phyloP scores from a whole-genome alignment of 192 early-diverging fungal species.

The Podila epicladia region DNA sequence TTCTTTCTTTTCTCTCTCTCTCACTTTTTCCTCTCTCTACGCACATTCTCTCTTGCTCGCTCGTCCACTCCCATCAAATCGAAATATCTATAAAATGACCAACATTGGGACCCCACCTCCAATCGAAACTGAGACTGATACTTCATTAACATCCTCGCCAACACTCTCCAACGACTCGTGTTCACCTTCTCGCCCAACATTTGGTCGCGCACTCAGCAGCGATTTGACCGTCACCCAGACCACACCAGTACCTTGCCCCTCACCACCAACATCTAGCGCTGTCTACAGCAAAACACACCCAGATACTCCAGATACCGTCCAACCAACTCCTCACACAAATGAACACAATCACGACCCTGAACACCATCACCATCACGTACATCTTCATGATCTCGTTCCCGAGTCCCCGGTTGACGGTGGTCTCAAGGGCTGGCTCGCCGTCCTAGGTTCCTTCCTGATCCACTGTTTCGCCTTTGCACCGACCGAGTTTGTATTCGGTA shows the following conservation, averaged over 20 bases:
- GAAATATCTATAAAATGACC: neutral
- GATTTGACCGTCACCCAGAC: no score
- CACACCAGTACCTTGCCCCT: neutral
- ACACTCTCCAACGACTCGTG: no score
- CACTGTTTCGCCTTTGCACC: slow-evolving; percentile 46
- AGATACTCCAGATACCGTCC: neutral
- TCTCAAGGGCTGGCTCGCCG: slow-evolving; percentile 27
- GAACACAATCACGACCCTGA: neutral
- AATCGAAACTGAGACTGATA: no score
- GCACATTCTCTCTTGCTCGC: neutral
- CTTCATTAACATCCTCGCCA: no score
- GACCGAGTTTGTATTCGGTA: slow-evolving; percentile 39
- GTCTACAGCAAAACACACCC: neutral
- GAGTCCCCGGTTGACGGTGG: slow-evolving; percentile 19
- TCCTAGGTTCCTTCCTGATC: slow-evolving; percentile 28
- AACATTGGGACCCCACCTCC: no score
- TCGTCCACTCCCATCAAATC: neutral
- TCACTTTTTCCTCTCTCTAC: neutral
- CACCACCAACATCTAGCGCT: neutral
- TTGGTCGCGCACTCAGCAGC: no score
- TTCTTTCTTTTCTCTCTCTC: neutral
- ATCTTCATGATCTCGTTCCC: neutral
- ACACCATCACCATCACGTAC: neutral
- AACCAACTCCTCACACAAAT: neutral
- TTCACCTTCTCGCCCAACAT: no score